Evolutionary conservation across 495 filamentous ascomycete genomes (phyloP).

Genomic region (Penicillium manginii): DNA sequence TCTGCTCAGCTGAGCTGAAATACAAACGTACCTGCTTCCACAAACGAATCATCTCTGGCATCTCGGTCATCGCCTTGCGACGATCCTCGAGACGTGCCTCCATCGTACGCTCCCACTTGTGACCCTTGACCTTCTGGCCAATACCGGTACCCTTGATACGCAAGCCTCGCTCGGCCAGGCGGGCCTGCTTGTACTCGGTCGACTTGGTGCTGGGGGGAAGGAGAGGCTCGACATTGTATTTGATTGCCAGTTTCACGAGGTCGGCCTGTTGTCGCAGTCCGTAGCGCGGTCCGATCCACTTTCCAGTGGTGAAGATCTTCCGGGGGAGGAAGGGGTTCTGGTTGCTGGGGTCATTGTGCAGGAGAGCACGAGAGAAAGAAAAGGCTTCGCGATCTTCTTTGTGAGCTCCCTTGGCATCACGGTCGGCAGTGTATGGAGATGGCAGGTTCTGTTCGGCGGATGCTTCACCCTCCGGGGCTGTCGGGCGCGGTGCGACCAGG

Average conservation of each 20-base stretch:
- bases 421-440: conserved; percentile 52
- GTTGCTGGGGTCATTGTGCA: conserved; percentile 35
- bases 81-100: conserved; percentile 82
- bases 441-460: conserved; percentile 32
- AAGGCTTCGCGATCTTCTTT: conserved; percentile 37
- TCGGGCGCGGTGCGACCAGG: conserved; percentile 44
- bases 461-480: conserved; percentile 32
- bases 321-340: conserved; percentile 77
- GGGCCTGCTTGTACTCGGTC: conserved; percentile 66
- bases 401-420: conserved; percentile 48
- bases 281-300: conserved; percentile 79
- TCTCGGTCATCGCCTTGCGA: conserved; percentile 88
- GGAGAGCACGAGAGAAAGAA: conserved; percentile 40
- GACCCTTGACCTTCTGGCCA: conserved; percentile 92
- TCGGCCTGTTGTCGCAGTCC: conserved; percentile 89
- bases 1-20: conserved; percentile 27
- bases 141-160: conserved; percentile 87
- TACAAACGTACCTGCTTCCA: conserved; percentile 79
- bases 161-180: conserved; percentile 71
- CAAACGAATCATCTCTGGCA: conserved; percentile 84
- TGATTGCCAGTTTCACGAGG: conserved; percentile 80
- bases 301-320: conserved; percentile 70
- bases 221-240: conserved; percentile 81
- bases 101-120: conserved; percentile 87
- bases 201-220: conserved; percentile 79